phyloP scores from a whole-genome alignment of 1,284 basidiomycete species.

The Cryptococcus jaspeensis region DNA sequence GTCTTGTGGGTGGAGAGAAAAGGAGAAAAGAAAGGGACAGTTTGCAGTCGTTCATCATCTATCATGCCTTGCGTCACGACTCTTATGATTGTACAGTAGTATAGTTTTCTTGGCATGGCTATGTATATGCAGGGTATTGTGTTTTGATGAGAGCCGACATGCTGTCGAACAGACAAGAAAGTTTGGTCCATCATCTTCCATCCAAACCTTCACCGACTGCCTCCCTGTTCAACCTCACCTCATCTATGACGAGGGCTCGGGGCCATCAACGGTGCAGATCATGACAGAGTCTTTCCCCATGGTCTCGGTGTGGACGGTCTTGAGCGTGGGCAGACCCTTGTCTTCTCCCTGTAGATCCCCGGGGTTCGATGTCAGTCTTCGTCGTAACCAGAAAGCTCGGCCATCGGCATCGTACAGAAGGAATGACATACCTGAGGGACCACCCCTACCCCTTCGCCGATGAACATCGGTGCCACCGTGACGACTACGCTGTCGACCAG shows the following conservation, averaged over 20 bases:
- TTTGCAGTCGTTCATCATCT: too few species aligned
- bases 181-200: too few species aligned
- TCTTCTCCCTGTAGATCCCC: slow-evolving; percentile 32
- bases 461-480: slow-evolving; percentile 76
- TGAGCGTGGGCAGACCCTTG: slow-evolving; percentile 32
- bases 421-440: slow-evolving; percentile 33
- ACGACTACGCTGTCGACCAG: slow-evolving; percentile 72
- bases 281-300: slow-evolving; percentile 51
- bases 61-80: too few species aligned
- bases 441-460: slow-evolving; percentile 69
- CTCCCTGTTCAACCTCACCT: too few species aligned
- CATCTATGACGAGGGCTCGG: too few species aligned
- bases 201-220: too few species aligned
- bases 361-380: background rate
- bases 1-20: background rate
- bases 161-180: too few species aligned
- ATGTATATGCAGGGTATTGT: background rate
- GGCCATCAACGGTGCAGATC: slow-evolving; percentile 29
- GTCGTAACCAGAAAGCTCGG: background rate
- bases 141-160: background rate
- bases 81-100: background rate
- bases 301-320: slow-evolving; percentile 38
- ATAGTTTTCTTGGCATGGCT: background rate
- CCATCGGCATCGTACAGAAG: background rate
- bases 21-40: background rate